phyloP scores from a whole-genome alignment of 495 filamentous ascomycete species.

The Aspergillus nanangensis region DNA sequence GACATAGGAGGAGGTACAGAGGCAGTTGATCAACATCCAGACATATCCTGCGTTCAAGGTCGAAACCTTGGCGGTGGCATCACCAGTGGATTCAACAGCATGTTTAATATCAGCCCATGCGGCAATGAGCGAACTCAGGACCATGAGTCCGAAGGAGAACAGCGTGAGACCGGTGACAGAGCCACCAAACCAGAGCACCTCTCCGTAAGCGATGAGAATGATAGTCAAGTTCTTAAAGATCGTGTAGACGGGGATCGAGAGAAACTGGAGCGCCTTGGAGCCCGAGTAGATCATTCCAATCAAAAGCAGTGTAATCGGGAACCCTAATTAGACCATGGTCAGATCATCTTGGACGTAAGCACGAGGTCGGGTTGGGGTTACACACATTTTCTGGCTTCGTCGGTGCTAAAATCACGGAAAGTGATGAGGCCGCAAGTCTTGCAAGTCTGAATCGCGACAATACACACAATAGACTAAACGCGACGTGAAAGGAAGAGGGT shows the following conservation, averaged over 20 bases:
- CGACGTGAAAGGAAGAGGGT: no score
- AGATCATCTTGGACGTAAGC: conserved; percentile 20
- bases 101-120: conserved; percentile 98
- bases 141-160: conserved; percentile 97
- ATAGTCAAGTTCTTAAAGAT: conserved; percentile 99
- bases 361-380: conserved; percentile 1
- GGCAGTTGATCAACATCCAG: conserved; percentile 97
- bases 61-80: conserved; percentile 71
- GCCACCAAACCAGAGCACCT: conserved; percentile 98
- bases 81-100: conserved; percentile 56
- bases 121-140: conserved; percentile 88
- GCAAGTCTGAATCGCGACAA: conserved; percentile 78
- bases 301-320: conserved; percentile 92
- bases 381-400: conserved; percentile 90
- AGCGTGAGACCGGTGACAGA: conserved; percentile 83
- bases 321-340: conserved; percentile 58
- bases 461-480: conserved; percentile 92
- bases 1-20: conserved; percentile 89
- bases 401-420: conserved; percentile 83
- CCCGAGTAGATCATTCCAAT: conserved; percentile 99
- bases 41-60: conserved; percentile 94
- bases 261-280: conserved; percentile 92
- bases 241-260: conserved; percentile 97
- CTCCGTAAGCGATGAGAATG: conserved; percentile 97
- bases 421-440: conserved; percentile 81